Base-by-base conservation (phyloP, 495 filamentous ascomycete genomes). In the Tuber calosporum region DNA sequence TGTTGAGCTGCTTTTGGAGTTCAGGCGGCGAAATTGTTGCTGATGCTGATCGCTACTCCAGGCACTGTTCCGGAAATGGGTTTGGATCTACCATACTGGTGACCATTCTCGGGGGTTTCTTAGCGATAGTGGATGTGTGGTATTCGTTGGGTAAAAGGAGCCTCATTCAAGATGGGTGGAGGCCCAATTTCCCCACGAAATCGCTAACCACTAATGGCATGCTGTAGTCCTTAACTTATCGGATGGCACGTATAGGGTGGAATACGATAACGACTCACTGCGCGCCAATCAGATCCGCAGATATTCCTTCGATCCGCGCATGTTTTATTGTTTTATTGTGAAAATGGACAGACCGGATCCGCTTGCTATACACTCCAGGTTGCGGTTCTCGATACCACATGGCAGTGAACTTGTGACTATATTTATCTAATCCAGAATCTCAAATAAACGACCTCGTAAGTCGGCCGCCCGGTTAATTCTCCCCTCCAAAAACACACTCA, bases 401-500 rank as follows among this genome's bases (percentile, higher is more conserved):
- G 2, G 43, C 5, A 26, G 30, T 22, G 11, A 26, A 22, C 0
- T 22, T 1, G 48, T 1, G 4, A 3, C 42, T 0, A 17, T 0
- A n/a, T n/a, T n/a, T 11, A 30, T 22, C 2, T 1, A 48, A 22
- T 48, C 22, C 20, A 1, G n/a, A n/a, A n/a, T n/a, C 7, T 22
- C 1, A 0, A n/a, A 11, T 48, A 22, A n/a, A 1, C 7, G 20
- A 7, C 45, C 45, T 8, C 22, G 20, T n/a, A 19, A 58, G 22
- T 8, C 2, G 22, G 6, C 9, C n/a, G 9, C 48, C 3, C 0
- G 48, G 22, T n/a, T 58, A 58, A 30, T 7, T 30, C n/a, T 30
- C 48, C 8, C 9, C 48, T 17, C 26, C 53, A 34, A 79, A 77
- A 26, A 13, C 42, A 70, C 79, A 77, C 72, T 80, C 87, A 41